Evolutionary conservation across 2,329 filamentous ascomycete genomes (phyloP), one percentile per base, ranked within the genome.

Genomic region (Elsinoe perseae): DNA sequence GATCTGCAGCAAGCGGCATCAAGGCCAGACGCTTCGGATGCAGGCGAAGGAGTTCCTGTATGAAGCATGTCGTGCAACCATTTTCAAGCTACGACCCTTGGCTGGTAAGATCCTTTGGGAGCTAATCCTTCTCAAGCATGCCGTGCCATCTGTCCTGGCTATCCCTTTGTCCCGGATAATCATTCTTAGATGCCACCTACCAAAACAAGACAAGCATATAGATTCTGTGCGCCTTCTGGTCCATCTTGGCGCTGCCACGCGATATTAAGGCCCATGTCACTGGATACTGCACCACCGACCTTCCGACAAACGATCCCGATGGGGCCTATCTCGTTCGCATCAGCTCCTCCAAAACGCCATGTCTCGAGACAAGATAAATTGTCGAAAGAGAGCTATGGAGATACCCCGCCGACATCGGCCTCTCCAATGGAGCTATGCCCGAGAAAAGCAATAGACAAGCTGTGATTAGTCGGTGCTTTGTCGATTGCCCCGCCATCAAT

Each of bases 391-490:
- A 32, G 18, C 23, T 14, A 18, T 52, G 28, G 48, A 36, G 48
- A 52, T 52, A 52, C 30, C 48, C 48, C 48, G 48, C 48, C 48
- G 48, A 52, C 30, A 38, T 52, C 48, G 48, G 48, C 48, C 48
- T 34, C 14, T 38, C 30, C 48, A 30, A 21, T 34, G 48, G 48
- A 52, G 48, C 48, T 52, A 52, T 36, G 14, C 38, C 48, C 48
- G 28, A 50, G 48, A 52, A 52, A 52, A 52, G 48, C 48, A 52
- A 52, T 52, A 36, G 48, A 52, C 48, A 52, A 52, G 48, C 48
- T 30, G 30, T 52, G 48, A 52, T 52, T 52, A 52, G 48, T 30
- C 36, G 28, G 48, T 6, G 8, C 9, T 16, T 36, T 8, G 48
- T 52, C 48, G 48, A 52, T 52, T 52, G 48, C 48, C 48, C 48